Evolutionary conservation across 2,329 filamentous ascomycete species (phyloP), one percentile per base, ranked within the genome.

Genomic region (Pseudogymnoascus sp.): DNA sequence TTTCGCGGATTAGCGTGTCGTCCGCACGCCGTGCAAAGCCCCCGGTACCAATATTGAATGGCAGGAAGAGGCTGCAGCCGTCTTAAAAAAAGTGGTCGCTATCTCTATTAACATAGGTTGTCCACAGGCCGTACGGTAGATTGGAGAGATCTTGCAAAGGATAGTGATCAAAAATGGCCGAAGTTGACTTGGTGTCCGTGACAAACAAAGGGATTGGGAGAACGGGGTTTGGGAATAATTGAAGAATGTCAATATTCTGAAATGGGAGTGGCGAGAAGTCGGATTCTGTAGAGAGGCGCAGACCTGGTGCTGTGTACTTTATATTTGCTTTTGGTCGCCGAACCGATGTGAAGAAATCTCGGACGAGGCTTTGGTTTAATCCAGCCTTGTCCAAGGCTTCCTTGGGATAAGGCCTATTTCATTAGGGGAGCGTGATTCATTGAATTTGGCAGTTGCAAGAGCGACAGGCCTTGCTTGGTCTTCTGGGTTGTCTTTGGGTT

Each of bases 171-270:
- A 63, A 61, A 47, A 63, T 44, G 11, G 54, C 59, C 33, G 29
- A 47, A 44, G 61, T 31, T 40, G 61, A 64, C 54, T 61, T 63
- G 54, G 44, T 58, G 24, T 57, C 59, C 60, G 64, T 31, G 37
- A 62, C 59, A 29, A 65, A 63, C 31, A 64, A 58, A 31, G 59
- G 61, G 11, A 62, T n/a, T 17, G 64, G 63, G 59, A 61, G 40
- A 50, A 59, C 21, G 26, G 21, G 61, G 50, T 24, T 36, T 39
- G 17, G 4, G 37, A 9, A 40, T 29, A 60, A 10, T 13, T 8
- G 21, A 59, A 60, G 58, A 24, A 44, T 17, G 21, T 37, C 44
- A 39, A 31, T n/a, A 44, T 62, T 58, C 17, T 29, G 24, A 31
- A 61, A 33, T 31, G 59, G 59, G 36, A 54, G 21, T n/a, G 33